Evolutionary conservation across 139 green algal species (phyloP), one percentile per base, ranked within the genome.

Genomic region (Ulvella scutata): DNA sequence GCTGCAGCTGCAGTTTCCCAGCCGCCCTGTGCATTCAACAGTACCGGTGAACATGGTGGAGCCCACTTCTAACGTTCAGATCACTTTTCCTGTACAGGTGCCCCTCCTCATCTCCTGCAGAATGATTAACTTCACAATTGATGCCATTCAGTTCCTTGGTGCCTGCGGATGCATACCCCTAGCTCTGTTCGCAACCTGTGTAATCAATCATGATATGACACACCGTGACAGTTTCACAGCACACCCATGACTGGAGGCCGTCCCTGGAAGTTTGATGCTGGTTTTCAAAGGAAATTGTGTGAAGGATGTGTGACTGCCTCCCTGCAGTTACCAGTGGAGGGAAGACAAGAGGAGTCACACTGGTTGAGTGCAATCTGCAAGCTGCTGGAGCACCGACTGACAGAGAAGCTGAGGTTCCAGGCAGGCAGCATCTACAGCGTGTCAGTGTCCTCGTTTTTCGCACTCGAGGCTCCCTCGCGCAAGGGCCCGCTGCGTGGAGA

Each of bases 71-170:
- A 80, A 88, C 67, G 79, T 82, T 4, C 87, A 92, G 75, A 87
- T 96, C 43, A 93, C 89, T 9, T 88, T 96, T 43, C 91, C 91
- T 4, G 81, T 94, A 6, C 43, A 60, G 35, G 51, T 94, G 43
- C 4, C 38, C 6, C 67, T 78, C 2, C 33, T 62, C 17, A 43
- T 4, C 2, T 78, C 75, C 9, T 31, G 26, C 4, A 9, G 51
- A 26, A 28, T 17, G 7, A 9, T 20, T 17, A 7, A 9, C 51
- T 72, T 26, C 35, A 6, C 9, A 9, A 9, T n/a, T n/a, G n/a
- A n/a, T n/a, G n/a, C n/a, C n/a, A n/a, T n/a, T n/a, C n/a, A n/a
- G n/a, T n/a, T n/a, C n/a, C n/a, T n/a, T n/a, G n/a, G n/a, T n/a
- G n/a, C n/a, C n/a, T n/a, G n/a, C n/a, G n/a, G n/a, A n/a, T n/a